These are phyloP conservation scores for Filobasidium floriforme DNA, from an alignment of 768 basidiomycete genomes.

Conservation along the genomic window DNA sequence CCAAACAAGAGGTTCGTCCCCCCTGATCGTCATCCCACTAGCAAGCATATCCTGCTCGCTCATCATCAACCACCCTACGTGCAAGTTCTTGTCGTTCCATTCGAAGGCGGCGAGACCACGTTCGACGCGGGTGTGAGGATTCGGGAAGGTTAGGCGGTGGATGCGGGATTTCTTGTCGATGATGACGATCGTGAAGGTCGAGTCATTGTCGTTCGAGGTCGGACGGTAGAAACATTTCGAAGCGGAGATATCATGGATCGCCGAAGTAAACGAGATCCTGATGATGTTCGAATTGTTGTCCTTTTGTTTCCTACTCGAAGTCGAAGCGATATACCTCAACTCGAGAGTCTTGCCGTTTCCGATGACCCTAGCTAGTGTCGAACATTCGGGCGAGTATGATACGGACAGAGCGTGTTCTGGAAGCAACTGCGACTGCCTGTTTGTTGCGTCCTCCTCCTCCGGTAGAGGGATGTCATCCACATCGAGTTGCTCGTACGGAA, in stretches of 20 bases:
- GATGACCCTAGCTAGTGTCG: conserved; percentile 32
- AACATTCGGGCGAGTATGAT: conserved; percentile 24
- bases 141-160: conserved; percentile 28
- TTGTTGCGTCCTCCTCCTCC: not conserved
- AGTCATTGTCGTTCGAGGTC: conserved; percentile 20
- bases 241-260: conserved; percentile 9
- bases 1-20: conserved; percentile 27
- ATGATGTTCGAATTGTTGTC: conserved; percentile 22
- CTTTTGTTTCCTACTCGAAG: not conserved
- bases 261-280: conserved; percentile 32
- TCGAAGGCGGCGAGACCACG: conserved; percentile 24
- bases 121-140: conserved; percentile 16
- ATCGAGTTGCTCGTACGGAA: conserved; percentile 6
- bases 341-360: conserved; percentile 38
- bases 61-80: conserved; percentile 6
- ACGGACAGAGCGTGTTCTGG: conserved; percentile 38
- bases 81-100: conserved; percentile 18
- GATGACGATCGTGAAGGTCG: conserved; percentile 30
- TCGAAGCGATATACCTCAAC: conserved; percentile 22
- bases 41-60: conserved; percentile 12
- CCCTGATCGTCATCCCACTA: conserved; percentile 34
- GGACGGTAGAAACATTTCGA: conserved; percentile 25
- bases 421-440: conserved; percentile 5
- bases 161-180: conserved; percentile 30
- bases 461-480: not conserved